These are phyloP conservation scores for Epithele typhae DNA, from an alignment of 768 basidiomycete genomes.

Conservation along the genomic window DNA sequence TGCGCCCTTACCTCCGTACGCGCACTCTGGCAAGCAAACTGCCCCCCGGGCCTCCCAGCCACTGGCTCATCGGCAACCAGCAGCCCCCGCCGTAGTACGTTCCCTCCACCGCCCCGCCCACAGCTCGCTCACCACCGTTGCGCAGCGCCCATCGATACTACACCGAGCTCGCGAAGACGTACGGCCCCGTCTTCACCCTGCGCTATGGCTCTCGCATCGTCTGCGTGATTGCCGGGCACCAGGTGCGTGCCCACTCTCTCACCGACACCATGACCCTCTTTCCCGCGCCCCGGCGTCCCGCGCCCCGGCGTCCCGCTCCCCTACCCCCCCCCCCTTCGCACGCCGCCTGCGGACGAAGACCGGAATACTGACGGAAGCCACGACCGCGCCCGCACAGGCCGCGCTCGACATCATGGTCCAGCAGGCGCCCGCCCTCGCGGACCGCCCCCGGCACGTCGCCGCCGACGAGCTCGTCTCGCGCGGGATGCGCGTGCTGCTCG, in stretches of 20 bases:
- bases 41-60: constrained; percentile 18
- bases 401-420: constrained; percentile 39
- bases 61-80: constrained; percentile 17
- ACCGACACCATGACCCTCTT: background rate
- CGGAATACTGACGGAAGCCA: background rate
- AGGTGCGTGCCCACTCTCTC: constrained; percentile 6
- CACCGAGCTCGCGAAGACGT: constrained; percentile 55
- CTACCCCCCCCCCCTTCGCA: no score
- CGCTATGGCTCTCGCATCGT: constrained; percentile 41
- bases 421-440: constrained; percentile 30
- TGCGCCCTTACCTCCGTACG: no score
- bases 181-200: constrained; percentile 58
- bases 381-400: constrained; percentile 18
- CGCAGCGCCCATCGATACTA: constrained; percentile 6
- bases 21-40: constrained; percentile 2
- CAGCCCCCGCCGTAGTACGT: constrained; percentile 10
- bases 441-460: constrained; percentile 33
- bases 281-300: no score
- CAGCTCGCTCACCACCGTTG: background rate
- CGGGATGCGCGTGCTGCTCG: constrained; percentile 28
- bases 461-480: constrained; percentile 31
- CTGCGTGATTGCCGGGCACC: constrained; percentile 41
- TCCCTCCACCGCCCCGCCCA: no score
- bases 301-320: background rate
- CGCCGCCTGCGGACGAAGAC: no score